Evolutionary conservation across 1,284 basidiomycete genomes (phyloP).

Genomic region (Malassezia dermatis): DNA sequence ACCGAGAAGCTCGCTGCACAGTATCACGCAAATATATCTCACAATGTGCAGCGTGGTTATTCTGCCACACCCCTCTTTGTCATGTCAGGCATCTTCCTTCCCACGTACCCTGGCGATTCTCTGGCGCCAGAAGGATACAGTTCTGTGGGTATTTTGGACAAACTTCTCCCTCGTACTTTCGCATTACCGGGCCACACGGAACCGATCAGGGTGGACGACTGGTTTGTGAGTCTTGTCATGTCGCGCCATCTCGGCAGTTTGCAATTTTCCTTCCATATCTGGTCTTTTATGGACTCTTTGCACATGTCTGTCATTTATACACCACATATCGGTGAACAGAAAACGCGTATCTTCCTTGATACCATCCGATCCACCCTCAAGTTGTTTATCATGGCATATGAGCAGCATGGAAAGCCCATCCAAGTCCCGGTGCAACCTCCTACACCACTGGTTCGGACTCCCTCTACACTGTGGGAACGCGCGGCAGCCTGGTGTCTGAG

Average conservation of each 20-base stretch:
- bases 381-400: constrained; percentile 12
- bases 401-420: constrained; percentile 3
- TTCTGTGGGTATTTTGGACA: constrained; percentile 13
- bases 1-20: constrained; percentile 1
- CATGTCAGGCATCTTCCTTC: constrained; percentile 1
- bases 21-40: background rate
- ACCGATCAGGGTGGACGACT: constrained; percentile 8
- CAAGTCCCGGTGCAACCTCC: background rate
- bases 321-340: background rate
- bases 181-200: background rate
- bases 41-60: background rate
- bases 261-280: constrained; percentile 15
- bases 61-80: background rate
- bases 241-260: constrained; percentile 7
- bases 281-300: constrained; percentile 3
- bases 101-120: background rate
- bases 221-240: constrained; percentile 15
- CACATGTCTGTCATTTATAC: constrained; percentile 14
- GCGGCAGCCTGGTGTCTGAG: background rate
- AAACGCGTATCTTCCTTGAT: constrained; percentile 4
- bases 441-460: background rate
- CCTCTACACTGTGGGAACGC: background rate
- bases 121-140: constrained; percentile 16
- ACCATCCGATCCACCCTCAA: constrained; percentile 3
- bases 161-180: background rate